phyloP scores from a whole-genome alignment of 192 early-diverging fungal species.

The Geranomyces michiganensis region DNA sequence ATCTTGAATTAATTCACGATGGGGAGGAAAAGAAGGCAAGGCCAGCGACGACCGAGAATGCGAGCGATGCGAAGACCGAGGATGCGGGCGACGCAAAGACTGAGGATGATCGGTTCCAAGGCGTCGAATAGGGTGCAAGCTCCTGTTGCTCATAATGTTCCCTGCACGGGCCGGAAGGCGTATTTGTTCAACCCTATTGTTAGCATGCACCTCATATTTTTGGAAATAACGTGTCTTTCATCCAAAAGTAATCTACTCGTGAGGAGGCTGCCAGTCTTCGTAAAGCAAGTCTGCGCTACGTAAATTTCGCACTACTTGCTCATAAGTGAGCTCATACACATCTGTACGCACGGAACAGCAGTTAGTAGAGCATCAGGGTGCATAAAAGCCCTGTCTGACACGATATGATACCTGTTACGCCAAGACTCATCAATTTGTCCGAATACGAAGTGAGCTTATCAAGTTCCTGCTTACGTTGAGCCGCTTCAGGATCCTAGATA shows the following conservation, averaged over 20 bases:
- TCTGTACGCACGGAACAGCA: too few relatives aligned
- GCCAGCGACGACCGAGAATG: background rate
- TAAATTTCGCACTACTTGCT: conserved; percentile 49
- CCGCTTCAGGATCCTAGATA: conserved; percentile 29
- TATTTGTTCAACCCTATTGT: too few relatives aligned
- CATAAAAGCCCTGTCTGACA: too few relatives aligned
- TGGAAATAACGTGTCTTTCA: too few relatives aligned
- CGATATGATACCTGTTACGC: conserved; percentile 38
- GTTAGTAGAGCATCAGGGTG: too few relatives aligned
- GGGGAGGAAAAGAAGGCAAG: background rate
- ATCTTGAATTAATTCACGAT: conserved; percentile 42
- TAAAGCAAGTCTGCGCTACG: conserved; percentile 34
- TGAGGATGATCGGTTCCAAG: too few relatives aligned
- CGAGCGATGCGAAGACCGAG: background rate
- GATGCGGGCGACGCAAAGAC: too few relatives aligned
- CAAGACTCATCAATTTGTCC: conserved; percentile 47
- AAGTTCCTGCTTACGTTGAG: conserved; percentile 27
- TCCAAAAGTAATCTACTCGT: background rate
- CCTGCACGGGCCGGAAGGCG: too few relatives aligned
- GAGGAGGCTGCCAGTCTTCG: conserved; percentile 45
- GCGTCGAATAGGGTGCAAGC: too few relatives aligned
- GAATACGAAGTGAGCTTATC: conserved; percentile 48
- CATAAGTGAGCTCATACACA: conserved; percentile 50
- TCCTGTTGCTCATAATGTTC: too few relatives aligned
- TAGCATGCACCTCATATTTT: too few relatives aligned